A percentile compares a stretch with the other conserved stretches of the same genome.
Conservation (phyloP, 2,329 filamentous ascomycete genomes). For the Fusarium tuaranense region DNA sequence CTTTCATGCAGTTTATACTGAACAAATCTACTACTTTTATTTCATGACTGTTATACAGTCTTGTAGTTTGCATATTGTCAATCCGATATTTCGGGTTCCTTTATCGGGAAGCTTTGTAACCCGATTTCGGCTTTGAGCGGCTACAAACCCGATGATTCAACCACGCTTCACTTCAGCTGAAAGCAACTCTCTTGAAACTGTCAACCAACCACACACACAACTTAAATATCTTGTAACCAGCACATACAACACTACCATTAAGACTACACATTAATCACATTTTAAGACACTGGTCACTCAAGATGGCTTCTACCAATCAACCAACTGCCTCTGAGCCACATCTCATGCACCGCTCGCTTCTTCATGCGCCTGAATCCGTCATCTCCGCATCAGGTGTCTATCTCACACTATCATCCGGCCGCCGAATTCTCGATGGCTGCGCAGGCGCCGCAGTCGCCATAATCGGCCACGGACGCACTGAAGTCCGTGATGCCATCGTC, state of each 20-base stretch:
- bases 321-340: conserved; percentile 22
- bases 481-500: conserved; percentile 70
- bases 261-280: neutral
- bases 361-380: conserved; percentile 49
- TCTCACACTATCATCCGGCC: conserved; percentile 49
- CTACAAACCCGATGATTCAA: neutral
- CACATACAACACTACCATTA: neutral
- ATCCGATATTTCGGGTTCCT: neutral
- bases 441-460: conserved; percentile 70
- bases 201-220: neutral
- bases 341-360: conserved; percentile 52
- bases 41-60: neutral
- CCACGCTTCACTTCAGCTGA: neutral
- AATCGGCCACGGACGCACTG: conserved; percentile 73
- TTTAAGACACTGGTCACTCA: neutral
- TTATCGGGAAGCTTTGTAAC: neutral
- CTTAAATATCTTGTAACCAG: neutral
- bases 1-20: neutral
- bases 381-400: conserved; percentile 56
- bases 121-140: neutral
- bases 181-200: neutral
- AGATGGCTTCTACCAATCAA: neutral
- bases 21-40: neutral
- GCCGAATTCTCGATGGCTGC: conserved; percentile 74
- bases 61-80: neutral